phyloP scores from a whole-genome alignment of 2,329 filamentous ascomycete species.

The Xenoacremonium recifei region DNA sequence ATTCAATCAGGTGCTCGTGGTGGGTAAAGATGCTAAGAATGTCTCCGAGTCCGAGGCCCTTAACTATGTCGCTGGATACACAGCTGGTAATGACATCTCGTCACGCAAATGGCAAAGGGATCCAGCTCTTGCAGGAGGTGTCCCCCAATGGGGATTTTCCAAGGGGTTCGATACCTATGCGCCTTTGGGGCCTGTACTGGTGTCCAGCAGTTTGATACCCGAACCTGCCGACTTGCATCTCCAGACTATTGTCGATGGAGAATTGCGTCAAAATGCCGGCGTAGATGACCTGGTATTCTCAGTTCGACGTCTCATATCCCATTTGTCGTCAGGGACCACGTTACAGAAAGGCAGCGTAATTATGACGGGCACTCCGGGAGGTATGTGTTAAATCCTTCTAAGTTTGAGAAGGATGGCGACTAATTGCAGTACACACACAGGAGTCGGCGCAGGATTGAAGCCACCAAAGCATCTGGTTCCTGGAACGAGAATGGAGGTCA shows the following conservation, averaged over 20 bases:
- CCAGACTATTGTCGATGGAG: constrained; percentile 41
- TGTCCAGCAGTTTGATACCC: constrained; percentile 17
- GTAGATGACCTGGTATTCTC: constrained; percentile 44
- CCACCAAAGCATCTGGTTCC: constrained; percentile 37
- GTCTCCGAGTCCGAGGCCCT: constrained; percentile 45
- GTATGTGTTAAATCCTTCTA: constrained; percentile 2
- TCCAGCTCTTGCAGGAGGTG: constrained; percentile 36
- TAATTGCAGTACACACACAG: constrained; percentile 9
- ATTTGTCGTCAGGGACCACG: constrained; percentile 36
- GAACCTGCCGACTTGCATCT: constrained; percentile 42
- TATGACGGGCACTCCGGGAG: constrained; percentile 38
- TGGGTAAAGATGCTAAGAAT: constrained; percentile 36
- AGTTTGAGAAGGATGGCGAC: no score
- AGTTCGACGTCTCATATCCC: constrained; percentile 34
- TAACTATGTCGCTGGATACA: constrained; percentile 55
- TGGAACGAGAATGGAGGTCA: no score
- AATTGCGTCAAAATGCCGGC: constrained; percentile 41
- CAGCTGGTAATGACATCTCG: constrained; percentile 53
- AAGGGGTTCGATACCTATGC: constrained; percentile 50
- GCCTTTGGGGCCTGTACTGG: constrained; percentile 45
- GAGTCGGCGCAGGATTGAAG: constrained; percentile 42
- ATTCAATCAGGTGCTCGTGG: no score
- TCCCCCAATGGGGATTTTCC: constrained; percentile 25
- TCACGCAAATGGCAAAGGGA: constrained; percentile 52
- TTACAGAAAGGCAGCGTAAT: constrained; percentile 44